These are phyloP conservation scores for Camellia lanceoleosa DNA, from an alignment of 148 eudicot genomes.

Conservation along the genomic window DNA sequence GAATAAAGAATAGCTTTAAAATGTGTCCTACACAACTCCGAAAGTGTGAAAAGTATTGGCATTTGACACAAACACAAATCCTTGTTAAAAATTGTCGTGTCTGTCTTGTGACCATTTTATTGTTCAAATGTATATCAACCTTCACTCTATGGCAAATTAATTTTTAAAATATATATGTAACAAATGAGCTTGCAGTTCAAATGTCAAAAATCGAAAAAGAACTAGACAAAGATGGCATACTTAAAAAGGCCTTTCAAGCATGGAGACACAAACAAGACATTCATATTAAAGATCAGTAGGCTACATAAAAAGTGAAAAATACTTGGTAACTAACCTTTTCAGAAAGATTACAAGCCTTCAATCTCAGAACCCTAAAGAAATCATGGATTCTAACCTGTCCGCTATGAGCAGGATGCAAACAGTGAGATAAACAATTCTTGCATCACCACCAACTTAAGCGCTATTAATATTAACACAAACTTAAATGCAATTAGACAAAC, in stretches of 20 bases:
- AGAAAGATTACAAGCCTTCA: constrained; percentile 59
- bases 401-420: constrained; percentile 36
- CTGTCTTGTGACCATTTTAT: too few relatives aligned
- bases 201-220: too few relatives aligned
- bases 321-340: constrained; percentile 46
- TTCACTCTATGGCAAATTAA: too few relatives aligned
- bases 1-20: too few relatives aligned
- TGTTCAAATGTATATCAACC: too few relatives aligned
- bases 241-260: background rate
- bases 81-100: background rate
- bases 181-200: too few relatives aligned
- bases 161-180: too few relatives aligned
- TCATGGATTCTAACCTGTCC: constrained; percentile 50
- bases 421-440: constrained; percentile 1
- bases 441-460: background rate
- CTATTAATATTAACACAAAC: background rate
- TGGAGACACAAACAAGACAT: background rate
- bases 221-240: too few relatives aligned
- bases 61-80: constrained; percentile 1
- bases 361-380: constrained; percentile 52
- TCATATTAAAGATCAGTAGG: background rate
- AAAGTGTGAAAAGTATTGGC: background rate
- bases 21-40: background rate
- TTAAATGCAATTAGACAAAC: background rate
- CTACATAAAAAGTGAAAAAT: background rate